Evolutionary conservation across 345 rosid genomes (phyloP).

Genomic region (Ricinus communis): DNA sequence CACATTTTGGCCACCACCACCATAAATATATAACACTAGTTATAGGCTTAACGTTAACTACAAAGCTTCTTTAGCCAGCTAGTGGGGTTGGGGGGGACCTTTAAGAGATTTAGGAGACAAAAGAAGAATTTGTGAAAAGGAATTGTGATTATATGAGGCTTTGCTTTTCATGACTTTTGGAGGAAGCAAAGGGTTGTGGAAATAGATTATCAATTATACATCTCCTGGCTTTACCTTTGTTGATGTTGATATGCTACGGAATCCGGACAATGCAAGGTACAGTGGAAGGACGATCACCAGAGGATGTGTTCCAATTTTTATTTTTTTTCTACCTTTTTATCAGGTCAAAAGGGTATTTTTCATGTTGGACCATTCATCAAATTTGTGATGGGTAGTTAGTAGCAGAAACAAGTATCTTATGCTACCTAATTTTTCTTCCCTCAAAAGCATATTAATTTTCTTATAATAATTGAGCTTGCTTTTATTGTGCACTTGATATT

Average conservation of each 20-base stretch:
- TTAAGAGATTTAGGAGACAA: neutral
- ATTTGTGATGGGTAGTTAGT: neutral
- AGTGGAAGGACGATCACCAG: conserved; percentile 4
- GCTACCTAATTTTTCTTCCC: neutral
- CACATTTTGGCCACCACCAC: too few species aligned
- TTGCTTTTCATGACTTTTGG: conserved; percentile 25
- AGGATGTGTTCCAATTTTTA: neutral
- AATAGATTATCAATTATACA: too few species aligned
- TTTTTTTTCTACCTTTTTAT: neutral
- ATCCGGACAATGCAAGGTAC: conserved; percentile 28
- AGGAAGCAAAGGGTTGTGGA: conserved; percentile 15
- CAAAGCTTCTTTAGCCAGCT: too few species aligned
- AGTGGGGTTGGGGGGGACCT: neutral
- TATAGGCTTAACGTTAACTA: too few species aligned
- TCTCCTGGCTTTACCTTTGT: neutral
- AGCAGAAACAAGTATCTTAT: neutral
- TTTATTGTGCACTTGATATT: too few species aligned
- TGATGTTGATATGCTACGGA: conserved; percentile 12
- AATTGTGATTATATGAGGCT: neutral
- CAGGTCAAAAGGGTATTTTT: conserved; percentile 6
- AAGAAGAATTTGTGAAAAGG: neutral
- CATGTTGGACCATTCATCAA: conserved; percentile 4
- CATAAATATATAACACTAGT: too few species aligned
- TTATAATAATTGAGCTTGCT: too few species aligned
- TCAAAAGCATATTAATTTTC: too few species aligned